phyloP scores from a whole-genome alignment of 305 asterid species.

The Solanum hybrid region DNA sequence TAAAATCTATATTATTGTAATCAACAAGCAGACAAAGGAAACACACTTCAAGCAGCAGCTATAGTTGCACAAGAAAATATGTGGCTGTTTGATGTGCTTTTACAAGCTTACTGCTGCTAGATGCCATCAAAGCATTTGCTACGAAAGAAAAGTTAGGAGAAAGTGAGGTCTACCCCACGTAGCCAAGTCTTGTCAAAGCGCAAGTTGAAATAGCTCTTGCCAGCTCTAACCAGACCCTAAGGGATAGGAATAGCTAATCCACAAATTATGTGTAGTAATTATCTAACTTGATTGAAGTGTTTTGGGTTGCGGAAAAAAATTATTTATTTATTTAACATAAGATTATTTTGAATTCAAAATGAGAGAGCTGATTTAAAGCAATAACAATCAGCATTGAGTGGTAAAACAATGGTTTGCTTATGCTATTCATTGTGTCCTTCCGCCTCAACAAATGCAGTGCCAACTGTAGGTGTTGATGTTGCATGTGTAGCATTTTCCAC shows the following conservation, averaged over 20 bases:
- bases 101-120: not conserved
- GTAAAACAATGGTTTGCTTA: not conserved
- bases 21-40: not conserved
- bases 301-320: not conserved
- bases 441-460: not conserved
- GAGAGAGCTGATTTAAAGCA: not conserved
- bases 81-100: not conserved
- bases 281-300: not conserved
- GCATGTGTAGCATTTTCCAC: not conserved
- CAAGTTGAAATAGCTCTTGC: not conserved
- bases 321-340: not conserved
- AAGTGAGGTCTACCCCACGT: not conserved
- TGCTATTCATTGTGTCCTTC: not conserved
- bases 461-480: not conserved
- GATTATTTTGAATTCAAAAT: not conserved
- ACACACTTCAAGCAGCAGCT: not conserved
- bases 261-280: not conserved
- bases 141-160: not conserved
- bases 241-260: not conserved
- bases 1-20: not conserved
- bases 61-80: not conserved
- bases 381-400: not conserved
- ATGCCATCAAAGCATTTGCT: not conserved
- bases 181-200: not conserved
- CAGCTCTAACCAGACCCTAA: not conserved